Percentiles rank a stretch among this genome's conserved stretches.
These are phyloP conservation scores for Hypomontagnella submonticulosa DNA, from an alignment of 495 filamentous ascomycete species.

Conservation along the genomic window DNA sequence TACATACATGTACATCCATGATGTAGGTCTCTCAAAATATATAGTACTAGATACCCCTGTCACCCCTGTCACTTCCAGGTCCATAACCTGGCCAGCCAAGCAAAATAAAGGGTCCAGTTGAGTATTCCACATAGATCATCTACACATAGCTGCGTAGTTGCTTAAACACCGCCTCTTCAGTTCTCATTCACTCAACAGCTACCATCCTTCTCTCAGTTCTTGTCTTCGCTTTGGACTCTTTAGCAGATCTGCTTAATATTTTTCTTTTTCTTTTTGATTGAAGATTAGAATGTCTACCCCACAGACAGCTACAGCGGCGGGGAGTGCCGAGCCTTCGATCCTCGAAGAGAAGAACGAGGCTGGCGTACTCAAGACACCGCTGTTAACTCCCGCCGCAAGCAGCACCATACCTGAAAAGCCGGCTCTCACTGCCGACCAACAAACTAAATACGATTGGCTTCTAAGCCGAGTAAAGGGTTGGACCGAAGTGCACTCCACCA, in stretches of 20 bases:
- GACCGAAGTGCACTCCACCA: constrained; percentile 74
- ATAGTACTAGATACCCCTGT: too few species aligned
- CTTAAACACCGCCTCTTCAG: constrained; percentile 9
- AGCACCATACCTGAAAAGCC: constrained; percentile 64
- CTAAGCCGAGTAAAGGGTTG: constrained; percentile 74
- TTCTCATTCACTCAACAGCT: not conserved
- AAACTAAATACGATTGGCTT: constrained; percentile 81
- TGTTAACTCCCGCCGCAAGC: constrained; percentile 67
- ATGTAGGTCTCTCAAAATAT: not conserved
- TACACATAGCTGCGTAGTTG: too few species aligned
- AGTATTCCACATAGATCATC: not conserved
- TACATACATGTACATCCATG: too few species aligned
- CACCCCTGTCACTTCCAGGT: too few species aligned
- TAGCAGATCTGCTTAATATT: not conserved
- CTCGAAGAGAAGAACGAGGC: constrained; percentile 54
- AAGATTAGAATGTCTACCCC: constrained; percentile 47
- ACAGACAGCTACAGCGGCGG: constrained; percentile 24
- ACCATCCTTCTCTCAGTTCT: not conserved
- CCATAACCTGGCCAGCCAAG: constrained; percentile 9
- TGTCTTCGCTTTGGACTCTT: not conserved
- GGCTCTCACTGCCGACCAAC: constrained; percentile 77
- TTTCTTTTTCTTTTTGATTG: constrained; percentile 1
- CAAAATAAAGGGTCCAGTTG: constrained; percentile 18
- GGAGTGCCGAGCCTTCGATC: constrained; percentile 42
- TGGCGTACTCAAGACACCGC: constrained; percentile 73